Percentiles rank a stretch among this genome's conserved stretches.
Conservation (phyloP, 73 alveolate species). For the Paramecium caudatum region DNA sequence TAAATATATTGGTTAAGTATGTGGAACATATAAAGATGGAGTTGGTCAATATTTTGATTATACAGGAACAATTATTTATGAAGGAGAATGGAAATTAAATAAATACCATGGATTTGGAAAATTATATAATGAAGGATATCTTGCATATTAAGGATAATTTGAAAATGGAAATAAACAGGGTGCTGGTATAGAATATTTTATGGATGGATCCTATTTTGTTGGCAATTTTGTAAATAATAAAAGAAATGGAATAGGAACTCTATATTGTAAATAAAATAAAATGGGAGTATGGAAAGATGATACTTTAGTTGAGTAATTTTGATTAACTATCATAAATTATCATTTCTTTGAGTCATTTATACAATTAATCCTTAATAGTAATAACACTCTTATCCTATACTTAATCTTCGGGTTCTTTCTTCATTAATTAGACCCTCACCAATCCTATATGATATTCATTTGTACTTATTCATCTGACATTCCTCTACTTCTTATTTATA, state of each 20-base stretch:
- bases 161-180: slow-evolving; percentile 27
- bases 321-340: not conserved
- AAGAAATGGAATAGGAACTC: slow-evolving; percentile 49
- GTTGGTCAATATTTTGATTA: slow-evolving; percentile 48
- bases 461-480: slow-evolving; percentile 56
- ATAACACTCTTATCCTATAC: slow-evolving; percentile 23
- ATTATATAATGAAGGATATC: slow-evolving; percentile 1
- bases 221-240: not conserved
- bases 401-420: slow-evolving; percentile 17
- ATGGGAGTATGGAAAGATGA: slow-evolving; percentile 41
- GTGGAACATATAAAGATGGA: slow-evolving; percentile 28
- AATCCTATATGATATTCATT: not conserved
- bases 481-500: slow-evolving; percentile 2
- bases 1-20: slow-evolving; percentile 2
- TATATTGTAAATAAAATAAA: not conserved
- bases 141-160: slow-evolving; percentile 26
- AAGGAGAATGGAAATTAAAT: slow-evolving; percentile 68
- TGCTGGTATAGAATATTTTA: slow-evolving; percentile 56
- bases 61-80: slow-evolving; percentile 27
- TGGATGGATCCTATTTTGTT: slow-evolving; percentile 23
- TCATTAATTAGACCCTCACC: slow-evolving; percentile 6
- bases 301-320: not conserved
- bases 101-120: slow-evolving; percentile 73
- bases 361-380: slow-evolving; percentile 13
- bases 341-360: slow-evolving; percentile 8